Percentiles rank a stretch among this genome's conserved stretches.
phyloP scores from a whole-genome alignment of 148 eudicot genomes.

The Cornus florida region DNA sequence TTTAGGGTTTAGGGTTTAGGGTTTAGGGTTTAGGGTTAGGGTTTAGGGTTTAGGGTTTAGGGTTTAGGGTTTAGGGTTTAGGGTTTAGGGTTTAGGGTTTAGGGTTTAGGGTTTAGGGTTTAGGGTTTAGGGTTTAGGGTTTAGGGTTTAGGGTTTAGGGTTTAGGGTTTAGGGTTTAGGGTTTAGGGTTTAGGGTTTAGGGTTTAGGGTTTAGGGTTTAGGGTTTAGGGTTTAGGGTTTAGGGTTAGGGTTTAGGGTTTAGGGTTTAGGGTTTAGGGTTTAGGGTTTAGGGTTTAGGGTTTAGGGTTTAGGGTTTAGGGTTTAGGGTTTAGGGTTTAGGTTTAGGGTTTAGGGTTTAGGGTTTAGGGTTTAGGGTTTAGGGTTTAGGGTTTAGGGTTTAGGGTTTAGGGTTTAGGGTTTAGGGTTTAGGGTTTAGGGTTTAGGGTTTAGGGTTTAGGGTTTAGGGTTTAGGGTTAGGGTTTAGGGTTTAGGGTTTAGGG shows the following conservation, averaged over 20 bases:
- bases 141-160: conserved; percentile 34
- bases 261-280: conserved; percentile 30
- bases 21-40: conserved; percentile 14
- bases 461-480: conserved; percentile 15
- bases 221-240: conserved; percentile 29
- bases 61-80: conserved; percentile 23
- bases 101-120: conserved; percentile 27
- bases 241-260: conserved; percentile 31
- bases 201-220: conserved; percentile 27
- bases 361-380: conserved; percentile 7
- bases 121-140: conserved; percentile 24
- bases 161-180: conserved; percentile 29
- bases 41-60: conserved; percentile 23
- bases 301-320: conserved; percentile 31
- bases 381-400: conserved; percentile 6
- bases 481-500: conserved; percentile 17
- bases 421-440: conserved; percentile 8
- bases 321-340: conserved; percentile 33
- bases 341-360: conserved; percentile 27
- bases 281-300: conserved; percentile 28
- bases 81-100: conserved; percentile 18
- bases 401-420: conserved; percentile 7
- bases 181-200: conserved; percentile 25
- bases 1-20: conserved; percentile 14
- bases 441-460: conserved; percentile 13